Percentiles rank a stretch among this genome's conserved stretches.
These are phyloP conservation scores for Colletotrichum liriopes DNA, from an alignment of 2,329 filamentous ascomycete species.

Conservation along the genomic window DNA sequence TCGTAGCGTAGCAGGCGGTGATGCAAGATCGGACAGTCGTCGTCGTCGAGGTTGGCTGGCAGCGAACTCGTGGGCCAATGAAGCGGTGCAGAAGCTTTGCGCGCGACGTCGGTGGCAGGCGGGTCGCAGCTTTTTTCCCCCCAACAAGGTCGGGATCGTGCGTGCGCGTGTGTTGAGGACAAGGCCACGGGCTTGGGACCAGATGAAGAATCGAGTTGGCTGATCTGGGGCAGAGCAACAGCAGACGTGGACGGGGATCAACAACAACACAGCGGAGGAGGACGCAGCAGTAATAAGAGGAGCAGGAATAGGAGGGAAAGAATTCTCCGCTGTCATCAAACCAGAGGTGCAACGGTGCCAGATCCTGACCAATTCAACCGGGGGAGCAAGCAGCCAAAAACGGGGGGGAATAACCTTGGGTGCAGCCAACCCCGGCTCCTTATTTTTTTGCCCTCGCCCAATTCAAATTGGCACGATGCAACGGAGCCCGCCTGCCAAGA, in stretches of 20 bases:
- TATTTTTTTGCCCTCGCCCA: not conserved
- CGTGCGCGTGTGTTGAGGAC: not conserved
- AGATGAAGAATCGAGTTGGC: constrained; percentile 1
- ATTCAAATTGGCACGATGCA: constrained; percentile 27
- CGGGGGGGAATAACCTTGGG: not conserved
- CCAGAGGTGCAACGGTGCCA: not conserved
- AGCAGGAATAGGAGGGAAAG: constrained; percentile 21
- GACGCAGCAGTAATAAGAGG: not conserved
- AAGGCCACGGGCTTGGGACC: not conserved
- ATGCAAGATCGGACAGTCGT: constrained; percentile 1
- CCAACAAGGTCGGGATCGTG: not conserved
- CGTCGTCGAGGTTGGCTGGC: constrained; percentile 1
- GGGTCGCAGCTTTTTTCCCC: constrained; percentile 10
- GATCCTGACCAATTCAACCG: constrained; percentile 1
- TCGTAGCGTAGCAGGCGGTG: constrained; percentile 6
- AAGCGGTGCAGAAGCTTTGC: not conserved
- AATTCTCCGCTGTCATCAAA: constrained; percentile 22
- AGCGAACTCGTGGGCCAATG: constrained; percentile 11
- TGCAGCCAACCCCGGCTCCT: constrained; percentile 11
- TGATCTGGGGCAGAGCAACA: constrained; percentile 3
- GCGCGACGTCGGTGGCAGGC: constrained; percentile 9
- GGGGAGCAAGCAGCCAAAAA: constrained; percentile 1
- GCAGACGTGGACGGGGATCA: not conserved
- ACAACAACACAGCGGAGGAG: not conserved
- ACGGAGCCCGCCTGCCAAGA: constrained; percentile 18